These are phyloP conservation scores for Aureobasidium sp. DNA, from an alignment of 2,329 filamentous ascomycete species.

Conservation along the genomic window DNA sequence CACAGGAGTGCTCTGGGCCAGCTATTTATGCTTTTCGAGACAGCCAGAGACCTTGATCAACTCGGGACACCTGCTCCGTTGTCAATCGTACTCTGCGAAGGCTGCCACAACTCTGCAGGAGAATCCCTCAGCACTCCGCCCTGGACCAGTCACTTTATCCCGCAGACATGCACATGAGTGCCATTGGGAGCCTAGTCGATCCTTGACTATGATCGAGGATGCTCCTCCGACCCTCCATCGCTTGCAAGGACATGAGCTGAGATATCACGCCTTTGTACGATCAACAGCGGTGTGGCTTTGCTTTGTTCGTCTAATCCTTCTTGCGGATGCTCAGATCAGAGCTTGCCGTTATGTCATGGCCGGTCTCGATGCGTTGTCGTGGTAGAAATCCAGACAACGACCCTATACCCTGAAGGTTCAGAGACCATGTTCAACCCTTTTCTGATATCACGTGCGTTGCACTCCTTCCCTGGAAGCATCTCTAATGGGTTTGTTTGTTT, in stretches of 20 bases:
- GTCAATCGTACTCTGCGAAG: not conserved
- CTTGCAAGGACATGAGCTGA: constrained; percentile 1
- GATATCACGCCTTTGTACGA: constrained; percentile 19
- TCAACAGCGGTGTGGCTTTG: constrained; percentile 36
- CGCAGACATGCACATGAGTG: constrained; percentile 1
- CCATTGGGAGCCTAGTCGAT: constrained; percentile 11
- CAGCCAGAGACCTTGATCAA: not conserved
- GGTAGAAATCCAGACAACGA: not conserved
- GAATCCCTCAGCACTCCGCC: not conserved
- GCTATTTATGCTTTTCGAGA: constrained; percentile 17
- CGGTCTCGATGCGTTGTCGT: constrained; percentile 9
- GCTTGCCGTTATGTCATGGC: not conserved
- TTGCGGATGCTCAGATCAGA: constrained; percentile 32
- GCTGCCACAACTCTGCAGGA: constrained; percentile 8
- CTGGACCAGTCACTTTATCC: constrained; percentile 12
- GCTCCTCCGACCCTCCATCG: constrained; percentile 3
- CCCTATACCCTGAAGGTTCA: constrained; percentile 1
- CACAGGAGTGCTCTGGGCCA: not conserved
- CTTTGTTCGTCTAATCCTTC: constrained; percentile 37
- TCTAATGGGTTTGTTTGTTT: constrained; percentile 13
- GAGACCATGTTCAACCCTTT: not conserved
- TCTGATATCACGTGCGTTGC: constrained; percentile 17
- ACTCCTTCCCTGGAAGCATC: not conserved
- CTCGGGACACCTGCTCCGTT: not conserved
- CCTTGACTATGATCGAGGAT: not conserved